phyloP scores from a whole-genome alignment of 1,284 basidiomycete species.

The Athelia sp. region DNA sequence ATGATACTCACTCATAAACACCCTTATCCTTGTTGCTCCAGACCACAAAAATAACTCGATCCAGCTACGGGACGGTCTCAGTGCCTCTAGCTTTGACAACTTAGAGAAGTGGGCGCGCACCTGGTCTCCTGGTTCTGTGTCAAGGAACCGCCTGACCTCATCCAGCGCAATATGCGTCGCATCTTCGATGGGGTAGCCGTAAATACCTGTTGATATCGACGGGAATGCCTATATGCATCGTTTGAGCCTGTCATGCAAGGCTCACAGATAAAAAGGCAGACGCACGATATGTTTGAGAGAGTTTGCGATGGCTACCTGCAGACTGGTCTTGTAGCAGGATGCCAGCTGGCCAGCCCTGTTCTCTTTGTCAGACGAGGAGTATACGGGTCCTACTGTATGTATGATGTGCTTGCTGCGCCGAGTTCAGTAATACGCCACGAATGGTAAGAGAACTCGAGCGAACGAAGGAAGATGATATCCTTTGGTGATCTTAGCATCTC shows the following conservation, averaged over 20 bases:
- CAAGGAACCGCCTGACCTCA: slow-evolving; percentile 53
- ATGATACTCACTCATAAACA: slow-evolving; percentile 55
- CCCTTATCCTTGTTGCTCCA: slow-evolving; percentile 61
- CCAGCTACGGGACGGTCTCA: slow-evolving; percentile 39
- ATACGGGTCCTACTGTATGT: slow-evolving; percentile 90
- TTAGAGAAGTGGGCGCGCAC: slow-evolving; percentile 23
- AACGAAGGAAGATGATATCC: slow-evolving; percentile 71
- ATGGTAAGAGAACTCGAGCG: slow-evolving; percentile 18
- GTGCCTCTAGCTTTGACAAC: too few species aligned
- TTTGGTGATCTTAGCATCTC: slow-evolving; percentile 79
- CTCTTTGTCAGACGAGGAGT: slow-evolving; percentile 37
- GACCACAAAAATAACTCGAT: slow-evolving; percentile 70
- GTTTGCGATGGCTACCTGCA: slow-evolving; percentile 60
- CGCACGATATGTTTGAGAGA: slow-evolving; percentile 63
- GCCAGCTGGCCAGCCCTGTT: slow-evolving; percentile 52
- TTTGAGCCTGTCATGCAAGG: slow-evolving; percentile 4
- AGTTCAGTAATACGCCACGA: background rate
- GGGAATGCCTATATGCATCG: slow-evolving; percentile 66
- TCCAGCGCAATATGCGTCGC: slow-evolving; percentile 70
- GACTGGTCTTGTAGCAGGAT: slow-evolving; percentile 69
- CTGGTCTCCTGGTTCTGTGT: slow-evolving; percentile 43
- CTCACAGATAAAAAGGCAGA: slow-evolving; percentile 17
- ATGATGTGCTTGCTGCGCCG: slow-evolving; percentile 66
- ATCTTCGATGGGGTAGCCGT: slow-evolving; percentile 69
- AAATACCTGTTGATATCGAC: slow-evolving; percentile 77